Conservation (phyloP, 2,329 filamentous ascomycete genomes). For the Microsporum ferrugineum region DNA sequence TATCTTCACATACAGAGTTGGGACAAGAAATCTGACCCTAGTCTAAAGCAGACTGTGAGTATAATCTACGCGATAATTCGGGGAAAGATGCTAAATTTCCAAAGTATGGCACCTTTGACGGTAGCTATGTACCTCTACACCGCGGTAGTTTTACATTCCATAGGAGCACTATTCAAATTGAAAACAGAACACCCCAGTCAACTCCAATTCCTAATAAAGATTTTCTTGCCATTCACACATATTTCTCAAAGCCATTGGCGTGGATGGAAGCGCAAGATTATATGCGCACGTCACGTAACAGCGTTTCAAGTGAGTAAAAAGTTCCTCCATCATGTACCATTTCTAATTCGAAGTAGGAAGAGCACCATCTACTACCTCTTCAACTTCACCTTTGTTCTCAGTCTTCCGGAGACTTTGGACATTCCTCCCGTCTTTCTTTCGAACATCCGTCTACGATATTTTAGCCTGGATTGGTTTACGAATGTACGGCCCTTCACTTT, state of each 20-base stretch:
- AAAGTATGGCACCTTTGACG: background rate
- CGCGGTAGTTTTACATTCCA: background rate
- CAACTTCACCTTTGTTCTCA: background rate
- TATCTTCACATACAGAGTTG: slow-evolving; percentile 1
- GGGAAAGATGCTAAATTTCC: background rate
- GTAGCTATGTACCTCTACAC: background rate
- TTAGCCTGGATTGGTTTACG: slow-evolving; percentile 7
- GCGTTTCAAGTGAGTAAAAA: background rate
- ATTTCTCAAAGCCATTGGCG: slow-evolving; percentile 6
- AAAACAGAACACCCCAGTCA: slow-evolving; percentile 9
- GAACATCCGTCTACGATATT: slow-evolving; percentile 3
- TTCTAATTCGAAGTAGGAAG: background rate
- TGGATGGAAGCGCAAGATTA: slow-evolving; percentile 7
- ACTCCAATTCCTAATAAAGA: slow-evolving; percentile 6
- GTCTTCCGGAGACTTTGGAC: background rate
- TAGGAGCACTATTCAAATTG: background rate
- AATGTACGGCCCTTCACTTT: slow-evolving; percentile 11
- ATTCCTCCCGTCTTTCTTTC: background rate
- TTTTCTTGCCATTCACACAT: slow-evolving; percentile 6
- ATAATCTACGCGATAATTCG: background rate
- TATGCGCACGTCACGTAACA: background rate
- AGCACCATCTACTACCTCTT: background rate
- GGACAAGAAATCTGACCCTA: background rate
- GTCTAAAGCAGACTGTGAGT: slow-evolving; percentile 4
- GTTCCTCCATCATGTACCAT: background rate